Conservation (phyloP, 139 green algal genomes). For the Asterochloris erici region DNA sequence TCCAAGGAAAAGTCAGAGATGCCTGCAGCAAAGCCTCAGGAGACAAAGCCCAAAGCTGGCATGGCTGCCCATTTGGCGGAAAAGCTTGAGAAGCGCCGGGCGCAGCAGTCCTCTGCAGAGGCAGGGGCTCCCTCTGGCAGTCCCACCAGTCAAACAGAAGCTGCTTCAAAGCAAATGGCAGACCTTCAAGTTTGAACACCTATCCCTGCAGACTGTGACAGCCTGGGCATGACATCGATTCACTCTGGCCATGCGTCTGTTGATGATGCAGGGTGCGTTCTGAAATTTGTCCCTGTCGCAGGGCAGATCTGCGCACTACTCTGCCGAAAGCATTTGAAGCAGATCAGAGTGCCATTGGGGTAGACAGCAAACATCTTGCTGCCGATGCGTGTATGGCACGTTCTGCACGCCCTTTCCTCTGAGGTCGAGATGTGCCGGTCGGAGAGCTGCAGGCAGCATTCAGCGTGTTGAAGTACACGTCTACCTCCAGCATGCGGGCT, state of each 20-base stretch:
- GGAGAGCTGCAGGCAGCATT: constrained; percentile 17
- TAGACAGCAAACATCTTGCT: constrained; percentile 48
- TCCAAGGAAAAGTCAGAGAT: neutral
- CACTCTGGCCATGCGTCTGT: constrained; percentile 19
- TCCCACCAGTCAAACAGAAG: too few species aligned
- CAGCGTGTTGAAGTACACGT: neutral
- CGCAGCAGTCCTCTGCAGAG: too few species aligned
- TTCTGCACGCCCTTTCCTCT: constrained; percentile 39
- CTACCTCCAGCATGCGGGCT: neutral
- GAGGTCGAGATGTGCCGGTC: constrained; percentile 23
- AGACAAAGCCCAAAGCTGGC: too few species aligned
- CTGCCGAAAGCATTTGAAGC: constrained; percentile 30
- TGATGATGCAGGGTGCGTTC: neutral
- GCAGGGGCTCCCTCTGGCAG: too few species aligned
- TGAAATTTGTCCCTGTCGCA: constrained; percentile 19
- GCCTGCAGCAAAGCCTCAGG: neutral
- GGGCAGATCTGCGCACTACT: constrained; percentile 2
- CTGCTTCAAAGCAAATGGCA: too few species aligned
- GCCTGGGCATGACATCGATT: too few species aligned
- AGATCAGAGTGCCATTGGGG: constrained; percentile 30
- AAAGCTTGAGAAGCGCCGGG: too few species aligned
- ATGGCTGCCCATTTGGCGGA: too few species aligned
- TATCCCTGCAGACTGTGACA: too few species aligned
- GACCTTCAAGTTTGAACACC: too few species aligned
- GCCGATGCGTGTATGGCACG: constrained; percentile 46